Evolutionary conservation across 164 flowering plant species (phyloP), one percentile per base, ranked within the genome.

Genomic region (Taxillus chinensis): DNA sequence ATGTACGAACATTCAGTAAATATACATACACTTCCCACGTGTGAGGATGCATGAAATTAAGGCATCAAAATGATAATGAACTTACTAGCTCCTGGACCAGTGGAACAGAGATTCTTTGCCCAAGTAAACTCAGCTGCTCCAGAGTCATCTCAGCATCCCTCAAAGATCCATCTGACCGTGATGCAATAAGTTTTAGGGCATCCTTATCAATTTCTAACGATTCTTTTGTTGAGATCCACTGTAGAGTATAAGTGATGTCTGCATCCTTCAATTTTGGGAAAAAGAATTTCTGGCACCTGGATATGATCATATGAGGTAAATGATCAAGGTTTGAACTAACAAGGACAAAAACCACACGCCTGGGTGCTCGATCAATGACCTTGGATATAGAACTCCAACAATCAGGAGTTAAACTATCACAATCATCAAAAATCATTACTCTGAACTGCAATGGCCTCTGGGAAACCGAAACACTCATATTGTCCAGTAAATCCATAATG

Each of bases 131-230:
- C 70, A 95, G 77, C 70, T 95, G 99, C 72, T 95, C 99, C 60
- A 95, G 89, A 64, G 96, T 95, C 99, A 95, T 95, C 76, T 89
- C 86, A 61, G 96, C 99, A 80, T 95, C 96, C 73, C 96, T 80
- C 62, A 95, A 68, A 61, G 99, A 95, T 67, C 99, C 99, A 80
- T 91, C 98, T 45, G 99, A 95, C 45, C 87, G 67, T 51, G 99
- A 86, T 60, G 96, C 90, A 67, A 95, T 85, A 67, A 95, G 98
- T 72, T 87, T 95, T 54, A 95, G 61, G 0, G 99, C 96, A 73
- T 91, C 96, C 72, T 75, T 85, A 66, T 89, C 96, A 55, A 95
- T 86, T 71, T 95, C 92, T 14, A 91, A 55, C 63, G 73, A 79
- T 78, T 95, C 99, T 72, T 86, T 85, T 38, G 81, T 71, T 17